Evolutionary conservation across 2,329 filamentous ascomycete species (phyloP).

Genomic region (Dothiorella sarmentorum): DNA sequence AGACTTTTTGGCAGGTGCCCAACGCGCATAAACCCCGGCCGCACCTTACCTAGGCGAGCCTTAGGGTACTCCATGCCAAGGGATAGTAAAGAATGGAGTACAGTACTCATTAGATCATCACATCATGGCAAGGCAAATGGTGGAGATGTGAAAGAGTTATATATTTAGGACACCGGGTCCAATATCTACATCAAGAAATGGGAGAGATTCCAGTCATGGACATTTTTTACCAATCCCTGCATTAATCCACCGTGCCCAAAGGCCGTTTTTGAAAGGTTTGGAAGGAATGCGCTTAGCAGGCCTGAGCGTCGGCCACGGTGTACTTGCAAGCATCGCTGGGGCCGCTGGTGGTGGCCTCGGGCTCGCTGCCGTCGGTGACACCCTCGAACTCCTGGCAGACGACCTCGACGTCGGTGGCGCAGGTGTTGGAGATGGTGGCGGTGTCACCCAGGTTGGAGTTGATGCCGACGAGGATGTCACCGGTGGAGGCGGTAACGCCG

Average conservation of each 20-base stretch:
- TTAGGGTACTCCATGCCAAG: too few species aligned
- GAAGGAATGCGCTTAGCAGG: conserved; percentile 11
- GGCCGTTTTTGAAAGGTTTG: neutral
- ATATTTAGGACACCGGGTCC: conserved; percentile 4
- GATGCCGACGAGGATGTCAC: conserved; percentile 32
- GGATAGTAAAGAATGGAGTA: neutral
- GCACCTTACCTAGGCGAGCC: too few species aligned
- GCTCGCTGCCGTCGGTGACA: conserved; percentile 26
- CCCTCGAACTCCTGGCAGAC: conserved; percentile 32
- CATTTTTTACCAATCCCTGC: conserved; percentile 1
- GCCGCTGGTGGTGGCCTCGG: conserved; percentile 25
- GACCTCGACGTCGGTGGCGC: conserved; percentile 25
- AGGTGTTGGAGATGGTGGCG: conserved; percentile 43
- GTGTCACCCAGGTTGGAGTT: conserved; percentile 31
- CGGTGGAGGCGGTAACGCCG: conserved; percentile 39
- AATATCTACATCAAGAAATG: conserved; percentile 12
- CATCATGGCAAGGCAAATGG: neutral
- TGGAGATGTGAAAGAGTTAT: neutral
- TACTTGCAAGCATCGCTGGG: conserved; percentile 18
- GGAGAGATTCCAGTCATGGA: neutral
- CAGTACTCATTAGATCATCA: too few species aligned
- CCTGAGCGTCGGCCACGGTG: neutral
- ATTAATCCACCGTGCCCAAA: neutral
- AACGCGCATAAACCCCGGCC: too few species aligned
- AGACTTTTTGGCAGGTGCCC: too few species aligned